A percentile compares a stretch with the other conserved stretches of the same genome.
Conservation (phyloP, 257 asterid species). For the Thymus quinquecostatus region DNA sequence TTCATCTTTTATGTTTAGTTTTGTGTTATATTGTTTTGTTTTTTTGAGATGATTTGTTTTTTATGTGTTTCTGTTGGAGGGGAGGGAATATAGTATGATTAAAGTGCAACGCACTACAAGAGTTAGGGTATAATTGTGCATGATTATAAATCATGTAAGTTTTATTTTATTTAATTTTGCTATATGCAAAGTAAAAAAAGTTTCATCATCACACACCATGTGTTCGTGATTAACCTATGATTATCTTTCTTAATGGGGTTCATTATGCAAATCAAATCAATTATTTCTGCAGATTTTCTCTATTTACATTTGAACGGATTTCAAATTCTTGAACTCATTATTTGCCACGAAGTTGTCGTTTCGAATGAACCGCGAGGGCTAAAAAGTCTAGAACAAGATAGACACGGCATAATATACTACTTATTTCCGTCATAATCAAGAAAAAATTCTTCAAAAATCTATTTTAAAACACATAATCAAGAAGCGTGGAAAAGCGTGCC, state of each 20-base stretch:
- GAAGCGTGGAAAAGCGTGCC: no score
- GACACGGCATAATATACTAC: no score
- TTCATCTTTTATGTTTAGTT: conserved; percentile 3
- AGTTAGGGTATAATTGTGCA: conserved; percentile 27
- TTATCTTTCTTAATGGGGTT: not conserved
- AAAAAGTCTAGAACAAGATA: no score
- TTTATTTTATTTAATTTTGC: not conserved
- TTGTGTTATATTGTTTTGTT: not conserved
- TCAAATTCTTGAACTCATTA: no score
- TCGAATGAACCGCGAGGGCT: no score
- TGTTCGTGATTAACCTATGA: conserved; percentile 22
- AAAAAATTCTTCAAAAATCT: no score
- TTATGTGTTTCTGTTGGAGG: conserved; percentile 22
- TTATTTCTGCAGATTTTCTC: not conserved
- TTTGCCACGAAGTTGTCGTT: no score
- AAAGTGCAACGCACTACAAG: conserved; percentile 31
- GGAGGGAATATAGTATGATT: conserved; percentile 18
- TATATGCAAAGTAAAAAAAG: conserved; percentile 15
- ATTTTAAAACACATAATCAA: no score
- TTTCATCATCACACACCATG: conserved; percentile 26
- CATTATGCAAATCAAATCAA: not conserved
- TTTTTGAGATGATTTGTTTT: not conserved
- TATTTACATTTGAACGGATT: not conserved
- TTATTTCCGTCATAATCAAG: no score
- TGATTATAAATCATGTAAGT: conserved; percentile 29